Conservation (phyloP, 2,329 filamentous ascomycete species). For the Geoglossum cookeanum region DNA sequence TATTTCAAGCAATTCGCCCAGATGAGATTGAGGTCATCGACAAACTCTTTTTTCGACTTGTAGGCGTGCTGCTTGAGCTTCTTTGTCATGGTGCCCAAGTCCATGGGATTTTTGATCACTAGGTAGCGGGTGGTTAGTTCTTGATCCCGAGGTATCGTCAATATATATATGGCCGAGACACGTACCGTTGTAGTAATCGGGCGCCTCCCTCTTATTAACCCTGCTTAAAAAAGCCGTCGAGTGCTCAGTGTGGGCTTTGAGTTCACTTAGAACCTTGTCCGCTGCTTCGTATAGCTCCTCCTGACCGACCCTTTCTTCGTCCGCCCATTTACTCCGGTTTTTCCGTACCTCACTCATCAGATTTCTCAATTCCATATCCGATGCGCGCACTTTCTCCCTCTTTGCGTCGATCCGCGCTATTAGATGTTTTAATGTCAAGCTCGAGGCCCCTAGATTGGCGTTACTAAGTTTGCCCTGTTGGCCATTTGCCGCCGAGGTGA, state of each 20-base stretch:
- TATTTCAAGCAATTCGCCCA: constrained; percentile 96
- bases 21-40: constrained; percentile 80
- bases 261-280: constrained; percentile 89
- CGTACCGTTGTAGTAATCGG: constrained; percentile 80
- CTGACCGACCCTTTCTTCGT: constrained; percentile 90
- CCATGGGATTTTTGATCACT: constrained; percentile 96
- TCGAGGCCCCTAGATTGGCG: constrained; percentile 88
- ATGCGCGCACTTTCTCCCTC: constrained; percentile 73
- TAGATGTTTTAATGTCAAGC: constrained; percentile 86
- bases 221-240: constrained; percentile 87
- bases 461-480: constrained; percentile 81
- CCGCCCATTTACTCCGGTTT: constrained; percentile 97
- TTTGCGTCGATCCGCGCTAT: constrained; percentile 92
- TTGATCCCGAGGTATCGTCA: not conserved
- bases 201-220: constrained; percentile 92
- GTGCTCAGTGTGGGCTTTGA: constrained; percentile 94
- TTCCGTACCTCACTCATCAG: constrained; percentile 96
- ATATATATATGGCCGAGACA: too few species aligned
- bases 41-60: constrained; percentile 86
- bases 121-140: constrained; percentile 3
- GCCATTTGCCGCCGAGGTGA: constrained; percentile 29
- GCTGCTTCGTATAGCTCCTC: constrained; percentile 94
- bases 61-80: constrained; percentile 69
- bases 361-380: constrained; percentile 76
- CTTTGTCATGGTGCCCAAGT: constrained; percentile 94